Conservation (phyloP, 2,329 filamentous ascomycete genomes). For the Fusarium subtropicale region DNA sequence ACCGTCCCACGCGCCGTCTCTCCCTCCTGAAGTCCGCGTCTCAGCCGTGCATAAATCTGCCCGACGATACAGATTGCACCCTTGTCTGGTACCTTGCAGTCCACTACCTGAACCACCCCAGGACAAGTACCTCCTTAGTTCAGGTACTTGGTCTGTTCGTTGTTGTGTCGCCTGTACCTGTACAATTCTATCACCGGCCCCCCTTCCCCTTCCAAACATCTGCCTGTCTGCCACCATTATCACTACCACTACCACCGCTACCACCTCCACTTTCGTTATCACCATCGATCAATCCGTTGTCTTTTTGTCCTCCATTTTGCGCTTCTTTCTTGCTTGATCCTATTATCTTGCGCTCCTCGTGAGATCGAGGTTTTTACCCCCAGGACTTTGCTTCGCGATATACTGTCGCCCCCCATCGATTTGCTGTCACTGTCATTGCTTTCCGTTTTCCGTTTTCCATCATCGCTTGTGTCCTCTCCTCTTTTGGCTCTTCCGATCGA, state of each 20-base stretch:
- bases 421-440: conserved; percentile 8
- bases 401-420: conserved; percentile 36
- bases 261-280: conserved; percentile 40
- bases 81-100: conserved; percentile 39
- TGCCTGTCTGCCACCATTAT: conserved; percentile 35
- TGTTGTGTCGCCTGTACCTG: conserved; percentile 38
- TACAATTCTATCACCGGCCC: conserved; percentile 38
- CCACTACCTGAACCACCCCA: conserved; percentile 26
- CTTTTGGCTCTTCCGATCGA: conserved; percentile 25
- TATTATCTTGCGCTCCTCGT: conserved; percentile 31
- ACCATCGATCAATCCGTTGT: conserved; percentile 40
- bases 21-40: conserved; percentile 49
- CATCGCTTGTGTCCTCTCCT: conserved; percentile 24
- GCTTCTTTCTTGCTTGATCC: conserved; percentile 33
- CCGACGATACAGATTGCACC: conserved; percentile 34
- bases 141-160: conserved; percentile 29
- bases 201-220: conserved; percentile 38
- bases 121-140: conserved; percentile 33
- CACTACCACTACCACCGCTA: conserved; percentile 25
- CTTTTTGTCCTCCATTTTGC: conserved; percentile 35
- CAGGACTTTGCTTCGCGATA: conserved; percentile 27
- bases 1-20: conserved; percentile 48
- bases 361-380: conserved; percentile 23
- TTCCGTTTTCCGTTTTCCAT: conserved; percentile 20
- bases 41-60: conserved; percentile 49